Percentiles rank a stretch among this genome's conserved stretches.
These are phyloP conservation scores for Candida taoyuanica DNA, from an alignment of 805 yeast genomes.

Conservation along the genomic window DNA sequence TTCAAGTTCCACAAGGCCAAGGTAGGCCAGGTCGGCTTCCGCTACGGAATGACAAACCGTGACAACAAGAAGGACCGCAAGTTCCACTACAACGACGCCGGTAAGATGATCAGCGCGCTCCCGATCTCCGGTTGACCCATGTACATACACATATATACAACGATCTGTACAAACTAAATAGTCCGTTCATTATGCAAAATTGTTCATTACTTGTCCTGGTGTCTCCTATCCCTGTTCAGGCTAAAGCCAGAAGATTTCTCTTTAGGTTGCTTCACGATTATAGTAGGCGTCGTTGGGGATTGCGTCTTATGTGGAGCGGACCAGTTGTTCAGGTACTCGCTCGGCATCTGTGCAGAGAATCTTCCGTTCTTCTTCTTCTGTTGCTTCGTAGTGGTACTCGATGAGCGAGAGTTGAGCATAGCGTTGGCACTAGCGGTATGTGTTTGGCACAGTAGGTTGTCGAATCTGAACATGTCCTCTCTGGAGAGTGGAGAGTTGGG, in stretches of 20 bases:
- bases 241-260: constrained; percentile 26
- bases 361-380: constrained; percentile 17
- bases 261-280: constrained; percentile 12
- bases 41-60: constrained; percentile 88
- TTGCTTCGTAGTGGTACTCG: constrained; percentile 4
- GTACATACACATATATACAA: constrained; percentile 1
- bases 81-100: constrained; percentile 64
- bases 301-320: constrained; percentile 9
- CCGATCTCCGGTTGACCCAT: constrained; percentile 25
- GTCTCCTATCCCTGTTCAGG: constrained; percentile 19
- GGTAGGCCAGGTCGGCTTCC: constrained; percentile 82
- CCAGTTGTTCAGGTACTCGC: constrained; percentile 20
- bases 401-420: neutral
- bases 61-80: constrained; percentile 83
- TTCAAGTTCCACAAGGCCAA: constrained; percentile 74
- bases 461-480: constrained; percentile 44
- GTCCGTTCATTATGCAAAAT: too few species aligned
- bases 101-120: constrained; percentile 40
- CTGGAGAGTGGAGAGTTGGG: constrained; percentile 29
- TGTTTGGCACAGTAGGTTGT: constrained; percentile 28
- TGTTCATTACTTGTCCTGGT: constrained; percentile 1
- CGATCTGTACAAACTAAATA: neutral
- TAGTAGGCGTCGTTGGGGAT: constrained; percentile 7
- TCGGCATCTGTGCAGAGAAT: constrained; percentile 17
- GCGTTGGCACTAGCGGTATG: neutral